Base-by-base conservation (phyloP, 73 alveolate genomes). In the Paramecium primaurelia region DNA sequence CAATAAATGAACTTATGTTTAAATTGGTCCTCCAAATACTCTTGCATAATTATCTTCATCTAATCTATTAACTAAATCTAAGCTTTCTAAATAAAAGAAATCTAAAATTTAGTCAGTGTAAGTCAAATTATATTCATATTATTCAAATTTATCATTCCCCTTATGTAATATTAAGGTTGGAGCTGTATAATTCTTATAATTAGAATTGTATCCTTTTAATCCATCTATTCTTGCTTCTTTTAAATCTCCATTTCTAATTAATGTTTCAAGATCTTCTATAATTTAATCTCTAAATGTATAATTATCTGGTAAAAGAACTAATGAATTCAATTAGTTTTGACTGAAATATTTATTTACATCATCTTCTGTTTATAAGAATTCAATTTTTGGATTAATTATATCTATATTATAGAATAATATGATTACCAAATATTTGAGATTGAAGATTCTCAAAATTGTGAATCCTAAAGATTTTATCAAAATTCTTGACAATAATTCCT, bases 11-110 rank as follows among this genome's bases (percentile, higher is more conserved):
- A 80, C 75, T 80, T 80, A 16, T 8, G 73, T 47, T 80, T 42
- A 18, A 44, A 80, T 38, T n/a, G 91, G 20, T 20, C 91, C 91
- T 20, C 91, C 91, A 45, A 80, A 80, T 10, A 80, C 91, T 28
- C 91, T 80, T 4, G 91, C 91, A 22, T 80, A 80, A 26, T 40
- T 80, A 25, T 80, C 91, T 28, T 80, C 91, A 26, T 80, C 58
- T 47, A 80, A 45, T 80, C 58, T 18, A 36, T 32, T 80, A 8
- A 80, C 49, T 20, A 49, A 2, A 32, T 34, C 42, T 45, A 80
- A 80, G 20, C 77, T 42, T 47, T 80, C 91, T 47, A 80, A 80
- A 18, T 80, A 80, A 14, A 80, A 45, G 58, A 80, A 80, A 49
- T 80, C 91, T 8, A 80, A 9, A 32, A 80, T 80, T 22, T 80